Percentiles rank a stretch among this genome's conserved stretches.
Evolutionary conservation across 331 rosid species (phyloP).

Genomic region (Rhamnella rubrinervis): DNA sequence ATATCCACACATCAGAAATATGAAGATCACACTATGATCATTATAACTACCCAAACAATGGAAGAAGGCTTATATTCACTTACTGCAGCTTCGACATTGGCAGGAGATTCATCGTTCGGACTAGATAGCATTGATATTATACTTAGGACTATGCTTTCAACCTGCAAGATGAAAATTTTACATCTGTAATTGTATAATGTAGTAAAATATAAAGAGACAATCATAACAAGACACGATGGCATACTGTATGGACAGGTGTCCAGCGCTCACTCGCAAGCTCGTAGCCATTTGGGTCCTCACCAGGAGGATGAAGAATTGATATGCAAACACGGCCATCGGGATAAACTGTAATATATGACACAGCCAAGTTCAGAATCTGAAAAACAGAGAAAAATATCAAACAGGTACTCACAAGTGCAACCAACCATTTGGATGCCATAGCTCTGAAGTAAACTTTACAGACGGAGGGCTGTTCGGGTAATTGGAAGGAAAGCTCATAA

Average conservation of each 20-base stretch:
- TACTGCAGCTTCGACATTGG: conserved; percentile 99
- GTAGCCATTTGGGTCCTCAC: conserved; percentile 97
- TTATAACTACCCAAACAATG: neutral
- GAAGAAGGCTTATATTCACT: conserved; percentile 29
- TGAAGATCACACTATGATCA: neutral
- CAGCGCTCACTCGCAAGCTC: conserved; percentile 99
- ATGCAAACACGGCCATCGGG: conserved; percentile 99
- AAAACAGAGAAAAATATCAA: conserved; percentile 8
- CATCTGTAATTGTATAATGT: neutral
- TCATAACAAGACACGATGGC: neutral
- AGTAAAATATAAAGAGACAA: neutral
- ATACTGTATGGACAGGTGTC: conserved; percentile 98
- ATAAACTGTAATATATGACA: conserved; percentile 58
- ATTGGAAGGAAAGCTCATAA: conserved; percentile 88
- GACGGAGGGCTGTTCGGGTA: conserved; percentile 97
- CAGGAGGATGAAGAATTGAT: conserved; percentile 99
- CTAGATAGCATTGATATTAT: conserved; percentile 97
- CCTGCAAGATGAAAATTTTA: conserved; percentile 50
- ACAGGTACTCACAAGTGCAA: conserved; percentile 10
- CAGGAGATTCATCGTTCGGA: conserved; percentile 98
- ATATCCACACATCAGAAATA: no score
- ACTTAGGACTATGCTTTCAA: conserved; percentile 97
- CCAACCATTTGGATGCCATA: conserved; percentile 99
- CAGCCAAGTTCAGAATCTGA: conserved; percentile 14
- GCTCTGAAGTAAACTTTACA: conserved; percentile 81